Percentiles rank a stretch among this genome's conserved stretches.
These are phyloP conservation scores for Nissolia schottii DNA, from an alignment of 306 rosid species.

Conservation along the genomic window DNA sequence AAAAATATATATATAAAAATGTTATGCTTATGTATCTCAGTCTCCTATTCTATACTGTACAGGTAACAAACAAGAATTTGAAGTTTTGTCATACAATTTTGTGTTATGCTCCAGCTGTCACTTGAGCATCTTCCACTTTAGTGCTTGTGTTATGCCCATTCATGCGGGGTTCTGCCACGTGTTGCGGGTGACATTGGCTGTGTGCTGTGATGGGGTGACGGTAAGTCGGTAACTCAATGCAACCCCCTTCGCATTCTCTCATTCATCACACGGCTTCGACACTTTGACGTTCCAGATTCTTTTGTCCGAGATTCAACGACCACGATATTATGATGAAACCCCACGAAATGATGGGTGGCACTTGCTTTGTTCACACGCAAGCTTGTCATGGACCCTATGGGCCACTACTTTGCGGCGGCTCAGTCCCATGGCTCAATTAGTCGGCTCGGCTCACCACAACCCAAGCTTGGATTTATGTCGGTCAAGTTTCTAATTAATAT, in stretches of 20 bases:
- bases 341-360: conserved; percentile 21
- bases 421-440: not conserved
- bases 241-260: not conserved
- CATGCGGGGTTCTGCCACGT: conserved; percentile 50
- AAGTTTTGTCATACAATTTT: no score
- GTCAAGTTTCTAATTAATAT: not conserved
- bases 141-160: conserved; percentile 6
- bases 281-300: conserved; percentile 27
- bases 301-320: not conserved
- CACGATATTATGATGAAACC: conserved; percentile 20
- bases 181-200: conserved; percentile 4
- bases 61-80: no score
- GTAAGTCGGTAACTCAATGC: conserved; percentile 40
- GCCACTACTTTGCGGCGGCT: not conserved
- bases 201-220: conserved; percentile 23
- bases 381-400: conserved; percentile 21
- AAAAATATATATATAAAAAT: no score
- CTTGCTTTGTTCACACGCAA: conserved; percentile 51
- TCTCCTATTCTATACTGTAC: no score
- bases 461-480: conserved; percentile 3
- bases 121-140: not conserved
- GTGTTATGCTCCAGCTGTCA: not conserved
- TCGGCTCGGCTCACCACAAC: not conserved
- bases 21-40: no score
- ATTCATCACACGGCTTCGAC: not conserved